Evolutionary conservation across 2,329 filamentous ascomycete species (phyloP).

Genomic region (Scedosporium minutisporum): DNA sequence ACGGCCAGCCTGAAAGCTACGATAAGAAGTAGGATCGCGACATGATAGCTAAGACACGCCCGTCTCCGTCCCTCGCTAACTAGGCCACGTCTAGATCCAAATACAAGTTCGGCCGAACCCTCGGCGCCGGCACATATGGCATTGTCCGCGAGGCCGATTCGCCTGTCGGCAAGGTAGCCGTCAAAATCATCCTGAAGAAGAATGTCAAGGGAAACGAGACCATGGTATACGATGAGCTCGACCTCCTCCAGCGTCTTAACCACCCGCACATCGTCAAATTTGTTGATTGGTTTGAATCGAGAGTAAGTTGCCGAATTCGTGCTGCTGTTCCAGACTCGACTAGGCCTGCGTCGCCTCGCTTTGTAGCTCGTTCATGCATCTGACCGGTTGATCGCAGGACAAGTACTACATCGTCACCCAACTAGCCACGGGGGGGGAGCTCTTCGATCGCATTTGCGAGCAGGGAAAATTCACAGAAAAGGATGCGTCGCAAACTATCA

Average conservation of each 20-base stretch:
- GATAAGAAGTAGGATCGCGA: slow-evolving; percentile 72
- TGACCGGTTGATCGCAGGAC: slow-evolving; percentile 47
- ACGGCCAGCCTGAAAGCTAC: slow-evolving; percentile 95
- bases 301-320: slow-evolving; percentile 46
- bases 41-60: neutral
- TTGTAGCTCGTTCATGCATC: neutral
- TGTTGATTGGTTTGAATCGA: slow-evolving; percentile 97
- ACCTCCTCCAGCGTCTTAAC: slow-evolving; percentile 82
- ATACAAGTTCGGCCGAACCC: slow-evolving; percentile 85
- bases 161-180: slow-evolving; percentile 73
- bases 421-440: slow-evolving; percentile 86
- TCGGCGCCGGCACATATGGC: slow-evolving; percentile 95
- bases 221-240: slow-evolving; percentile 97
- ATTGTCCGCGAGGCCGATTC: slow-evolving; percentile 93
- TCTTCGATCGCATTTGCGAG: slow-evolving; percentile 97
- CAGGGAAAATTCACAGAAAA: slow-evolving; percentile 98
- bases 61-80: neutral
- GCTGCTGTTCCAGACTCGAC: neutral
- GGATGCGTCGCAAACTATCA: slow-evolving; percentile 91
- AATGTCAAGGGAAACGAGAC: slow-evolving; percentile 96
- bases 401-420: slow-evolving; percentile 99
- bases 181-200: slow-evolving; percentile 99
- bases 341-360: neutral
- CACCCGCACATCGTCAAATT: slow-evolving; percentile 97
- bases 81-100: slow-evolving; percentile 50